Conservation (phyloP, 1,284 basidiomycete species). For the Agaricales sp. region DNA sequence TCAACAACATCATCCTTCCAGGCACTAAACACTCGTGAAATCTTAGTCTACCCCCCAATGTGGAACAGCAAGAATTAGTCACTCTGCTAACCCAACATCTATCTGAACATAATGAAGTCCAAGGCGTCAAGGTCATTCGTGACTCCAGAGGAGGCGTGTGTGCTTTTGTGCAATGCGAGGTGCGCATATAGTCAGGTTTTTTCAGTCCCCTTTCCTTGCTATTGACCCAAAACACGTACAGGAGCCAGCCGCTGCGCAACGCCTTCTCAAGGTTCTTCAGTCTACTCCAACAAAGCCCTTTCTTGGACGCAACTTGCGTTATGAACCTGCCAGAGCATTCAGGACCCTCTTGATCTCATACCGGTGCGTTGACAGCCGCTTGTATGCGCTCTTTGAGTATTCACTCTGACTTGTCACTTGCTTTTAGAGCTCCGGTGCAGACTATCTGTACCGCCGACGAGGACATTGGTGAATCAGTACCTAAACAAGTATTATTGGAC, state of each 20-base stretch:
- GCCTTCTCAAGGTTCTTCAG: constrained; percentile 50
- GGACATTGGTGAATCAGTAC: constrained; percentile 13
- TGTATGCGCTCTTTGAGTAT: background rate
- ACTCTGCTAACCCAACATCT: constrained; percentile 52
- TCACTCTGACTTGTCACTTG: constrained; percentile 8
- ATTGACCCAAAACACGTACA: constrained; percentile 19
- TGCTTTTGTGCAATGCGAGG: constrained; percentile 76
- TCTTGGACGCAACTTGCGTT: constrained; percentile 59
- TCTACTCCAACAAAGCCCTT: constrained; percentile 46
- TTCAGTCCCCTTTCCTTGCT: constrained; percentile 10
- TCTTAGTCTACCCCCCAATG: constrained; percentile 55
- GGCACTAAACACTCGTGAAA: no score
- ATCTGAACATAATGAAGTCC: constrained; percentile 48
- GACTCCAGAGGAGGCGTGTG: constrained; percentile 67
- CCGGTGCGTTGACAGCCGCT: constrained; percentile 29
- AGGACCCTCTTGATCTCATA: constrained; percentile 66
- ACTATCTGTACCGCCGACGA: constrained; percentile 18
- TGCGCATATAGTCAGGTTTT: constrained; percentile 18
- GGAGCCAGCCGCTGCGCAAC: constrained; percentile 47
- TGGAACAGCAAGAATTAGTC: constrained; percentile 51
- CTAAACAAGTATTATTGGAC: constrained; percentile 25
- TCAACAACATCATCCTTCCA: constrained; percentile 4
- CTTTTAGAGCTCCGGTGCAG: constrained; percentile 31
- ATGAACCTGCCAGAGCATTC: constrained; percentile 68
- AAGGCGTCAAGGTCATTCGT: constrained; percentile 63